Evolutionary conservation across 805 yeast species (phyloP), one percentile per base, ranked within the genome.

Genomic region (Wickerhamiella australiensis): DNA sequence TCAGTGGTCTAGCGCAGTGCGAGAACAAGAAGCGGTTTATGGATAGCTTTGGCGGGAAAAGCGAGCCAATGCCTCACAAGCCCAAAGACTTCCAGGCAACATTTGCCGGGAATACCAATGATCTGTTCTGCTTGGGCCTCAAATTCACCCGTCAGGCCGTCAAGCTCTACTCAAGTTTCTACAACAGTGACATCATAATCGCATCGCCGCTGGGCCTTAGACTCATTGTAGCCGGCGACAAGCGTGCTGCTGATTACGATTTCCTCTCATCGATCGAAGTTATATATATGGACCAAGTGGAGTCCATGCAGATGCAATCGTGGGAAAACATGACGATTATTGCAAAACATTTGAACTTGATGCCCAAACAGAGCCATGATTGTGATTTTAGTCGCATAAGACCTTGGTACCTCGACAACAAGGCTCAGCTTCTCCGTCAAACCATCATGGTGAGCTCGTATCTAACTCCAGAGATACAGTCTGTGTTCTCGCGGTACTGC

Each of bases 181-280:
- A 85, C 61, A 77, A 79, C 42, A 80, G 94, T 1, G 98, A 92
- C 66, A 70, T 92, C 15, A 79, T 92, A 12, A 63, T 92, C 23
- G 95, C 95, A 40, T 86, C 96, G 6, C 96, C 98, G 2, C 73
- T 92, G 52, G 97, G 97, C 0, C 68, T 92, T 43, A 77, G 82
- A 51, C 72, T 86, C 74, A 77, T 88, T 41, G 67, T 87, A 53
- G 94, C 85, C 53, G 79, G 78, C 55, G 74, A 73, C 47, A 68
- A 52, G 46, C 59, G 54, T 50, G 77, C 79, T 60, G 70, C 80
- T 51, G 86, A 82, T 56, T 76, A 74, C 50, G 96, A 88, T 63
- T 92, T 87, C 59, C 66, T 92, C 52, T 80, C 94, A 29, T 87
- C 96, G 1, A 85, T 92, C 56, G 98, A 92, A 64, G 64, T 92